Evolutionary conservation across 2,329 filamentous ascomycete species (phyloP), one percentile per base, ranked within the genome.

Genomic region (Aspergillus piperis): DNA sequence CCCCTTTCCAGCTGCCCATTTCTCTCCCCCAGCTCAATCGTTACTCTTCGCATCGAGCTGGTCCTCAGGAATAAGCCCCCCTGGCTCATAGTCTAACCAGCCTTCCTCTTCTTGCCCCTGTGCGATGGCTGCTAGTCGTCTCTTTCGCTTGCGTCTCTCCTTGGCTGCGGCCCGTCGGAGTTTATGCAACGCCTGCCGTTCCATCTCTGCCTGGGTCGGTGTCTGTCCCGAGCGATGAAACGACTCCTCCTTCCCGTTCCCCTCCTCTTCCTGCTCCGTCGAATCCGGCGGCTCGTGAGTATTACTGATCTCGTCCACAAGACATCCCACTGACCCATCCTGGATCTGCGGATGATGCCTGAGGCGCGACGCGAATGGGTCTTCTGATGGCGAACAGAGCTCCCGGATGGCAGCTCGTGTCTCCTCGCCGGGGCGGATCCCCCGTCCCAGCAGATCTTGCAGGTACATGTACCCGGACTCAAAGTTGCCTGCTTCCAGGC

Each of bases 401-500:
- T 62, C 61, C 1, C 68, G 68, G 32, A 78, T 74, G 49, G 73
- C 62, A 11, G 52, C 38, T 10, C 68, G 68, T 7, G 68, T 65
- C 13, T 66, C 64, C 19, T 64, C 62, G n/a, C 66, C 68, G 48
- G 75, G 60, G 2, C 52, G 49, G 49, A 69, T 70, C 3, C 69
- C 70, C 13, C 73, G 71, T 39, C 70, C 68, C 7, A 68, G 59
- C 58, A 78, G 65, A 56, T 79, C 77, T 44, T 73, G 61, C 52
- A 77, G 67, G 62, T 79, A 79, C 64, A 72, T 73, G 60, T 71
- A 73, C 1, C 71, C 76, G 5, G 75, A 75, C 54, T 69, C 64
- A 61, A 71, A 77, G 48, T 74, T 76, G 5, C 65, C 68, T 8
- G 68, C 63, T 7, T 77, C 72, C 4, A 85, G 65, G 67, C 86